Base-by-base conservation (phyloP, 1,284 basidiomycete species). In the Tremellales sp. region DNA sequence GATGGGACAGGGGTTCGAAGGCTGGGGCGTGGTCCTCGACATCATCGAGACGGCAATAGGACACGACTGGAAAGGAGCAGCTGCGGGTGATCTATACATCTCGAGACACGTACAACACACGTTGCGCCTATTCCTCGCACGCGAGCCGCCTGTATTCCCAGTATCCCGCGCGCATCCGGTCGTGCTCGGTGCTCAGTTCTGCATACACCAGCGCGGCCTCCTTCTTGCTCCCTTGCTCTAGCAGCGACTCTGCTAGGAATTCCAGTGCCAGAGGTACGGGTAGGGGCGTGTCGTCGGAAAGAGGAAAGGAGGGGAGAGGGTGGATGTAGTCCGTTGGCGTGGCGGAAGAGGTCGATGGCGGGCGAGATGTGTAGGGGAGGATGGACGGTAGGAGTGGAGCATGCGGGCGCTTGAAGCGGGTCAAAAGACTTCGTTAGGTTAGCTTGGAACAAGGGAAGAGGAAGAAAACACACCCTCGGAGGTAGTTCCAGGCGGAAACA, bases 401-500 rank as follows among this genome's bases (percentile, higher is more conserved):
- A 56, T 83, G 83, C 0, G 86, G 80, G 3, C 58, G 50, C 4
- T 48, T 45, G 35, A 67, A 54, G 21, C 64, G 78, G 75, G 27
- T 78, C 68, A 55, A 78, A 77, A 63, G 77, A 66, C 48, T 85
- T 85, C 65, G 85, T 67, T 46, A 37, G 36, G 21, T 33, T 35
- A 24, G 39, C 18, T 10, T 21, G 25, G 3, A 76, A 69, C 28
- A 83, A 77, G 34, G 33, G 4, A 12, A 1, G 32, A n/a, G 28
- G 35, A 40, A n/a, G 24, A 19, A 3, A 21, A 66, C 68, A 40
- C 34, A 75, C 73, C 77, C 92, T 52, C 91, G 81, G 9, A 95
- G 77, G 67, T 94, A 97, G 68, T 94, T 94, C 92, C 92, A 95
- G 1, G 88, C 87, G 0, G 88, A 91, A 0, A 83, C 79, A 60